A percentile compares a stretch with the other conserved stretches of the same genome.
Evolutionary conservation across 1,139 yeast genomes (phyloP).

Genomic region (Pichia norvegensis): DNA sequence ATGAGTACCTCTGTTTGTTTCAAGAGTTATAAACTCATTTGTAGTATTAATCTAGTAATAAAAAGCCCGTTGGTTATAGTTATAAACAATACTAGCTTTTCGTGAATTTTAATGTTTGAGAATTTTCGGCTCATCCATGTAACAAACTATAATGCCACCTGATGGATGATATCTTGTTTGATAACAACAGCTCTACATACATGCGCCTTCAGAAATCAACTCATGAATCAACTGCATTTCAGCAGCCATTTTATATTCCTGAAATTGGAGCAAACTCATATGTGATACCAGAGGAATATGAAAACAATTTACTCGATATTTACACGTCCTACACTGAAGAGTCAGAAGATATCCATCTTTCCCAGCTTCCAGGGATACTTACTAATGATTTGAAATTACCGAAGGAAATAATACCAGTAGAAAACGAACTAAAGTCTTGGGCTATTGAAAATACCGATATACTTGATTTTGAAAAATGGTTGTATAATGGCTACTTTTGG

Average conservation of each 20-base stretch:
- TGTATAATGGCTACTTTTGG: conserved; percentile 33
- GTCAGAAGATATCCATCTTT: conserved; percentile 6
- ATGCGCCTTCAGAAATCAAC: conserved; percentile 5
- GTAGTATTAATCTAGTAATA: no score
- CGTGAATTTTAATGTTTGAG: no score
- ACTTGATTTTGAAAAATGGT: conserved; percentile 39
- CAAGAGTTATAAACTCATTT: no score
- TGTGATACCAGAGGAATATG: conserved; percentile 14
- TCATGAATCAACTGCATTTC: conserved; percentile 10
- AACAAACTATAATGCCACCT: no score
- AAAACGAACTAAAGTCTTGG: conserved; percentile 28
- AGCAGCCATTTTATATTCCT: conserved; percentile 13
- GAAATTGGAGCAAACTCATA: conserved; percentile 10
- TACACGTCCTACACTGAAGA: conserved; percentile 8
- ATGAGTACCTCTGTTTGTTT: no score
- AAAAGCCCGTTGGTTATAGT: no score
- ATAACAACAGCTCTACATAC: no score
- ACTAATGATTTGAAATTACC: conserved; percentile 17
- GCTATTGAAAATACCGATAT: conserved; percentile 18
- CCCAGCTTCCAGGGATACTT: conserved; percentile 2
- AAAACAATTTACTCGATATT: conserved; percentile 10
- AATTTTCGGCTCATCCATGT: no score
- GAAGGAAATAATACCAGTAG: conserved; percentile 15
- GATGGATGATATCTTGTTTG: no score
- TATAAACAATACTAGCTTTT: no score